Evolutionary conservation across 768 basidiomycete species (phyloP).

Genomic region (Baorangia bicolor): DNA sequence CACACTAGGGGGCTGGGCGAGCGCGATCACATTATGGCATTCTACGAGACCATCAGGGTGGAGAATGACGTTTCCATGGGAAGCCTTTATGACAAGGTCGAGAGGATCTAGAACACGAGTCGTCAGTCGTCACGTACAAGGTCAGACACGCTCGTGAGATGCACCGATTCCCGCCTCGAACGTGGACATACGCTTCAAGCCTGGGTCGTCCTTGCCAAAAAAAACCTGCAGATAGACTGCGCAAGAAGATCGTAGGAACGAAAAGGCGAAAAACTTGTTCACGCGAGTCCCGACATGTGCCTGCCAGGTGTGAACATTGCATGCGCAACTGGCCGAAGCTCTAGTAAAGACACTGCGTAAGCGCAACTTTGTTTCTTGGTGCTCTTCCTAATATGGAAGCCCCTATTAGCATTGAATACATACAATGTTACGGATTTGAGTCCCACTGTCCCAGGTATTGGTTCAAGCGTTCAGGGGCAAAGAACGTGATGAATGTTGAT

Average conservation of each 20-base stretch:
- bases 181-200: neutral
- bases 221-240: neutral
- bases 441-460: no score
- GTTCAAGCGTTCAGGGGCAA: neutral
- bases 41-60: neutral
- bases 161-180: neutral
- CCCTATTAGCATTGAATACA: neutral
- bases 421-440: neutral
- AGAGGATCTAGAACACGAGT: neutral
- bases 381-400: neutral
- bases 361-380: neutral
- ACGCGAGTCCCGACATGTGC: neutral
- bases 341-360: conserved; percentile 1
- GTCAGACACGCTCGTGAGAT: neutral
- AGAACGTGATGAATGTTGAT: neutral
- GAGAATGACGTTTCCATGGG: neutral
- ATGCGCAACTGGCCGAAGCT: neutral
- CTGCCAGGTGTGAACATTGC: neutral
- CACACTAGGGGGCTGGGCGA: neutral
- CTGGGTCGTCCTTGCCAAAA: neutral
- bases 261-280: neutral
- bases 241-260: neutral
- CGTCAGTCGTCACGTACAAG: neutral
- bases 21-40: neutral
- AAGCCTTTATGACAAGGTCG: neutral